Base-by-base conservation (phyloP, 2,329 filamentous ascomycete genomes). In the Pseudogymnoascus verrucosus region DNA sequence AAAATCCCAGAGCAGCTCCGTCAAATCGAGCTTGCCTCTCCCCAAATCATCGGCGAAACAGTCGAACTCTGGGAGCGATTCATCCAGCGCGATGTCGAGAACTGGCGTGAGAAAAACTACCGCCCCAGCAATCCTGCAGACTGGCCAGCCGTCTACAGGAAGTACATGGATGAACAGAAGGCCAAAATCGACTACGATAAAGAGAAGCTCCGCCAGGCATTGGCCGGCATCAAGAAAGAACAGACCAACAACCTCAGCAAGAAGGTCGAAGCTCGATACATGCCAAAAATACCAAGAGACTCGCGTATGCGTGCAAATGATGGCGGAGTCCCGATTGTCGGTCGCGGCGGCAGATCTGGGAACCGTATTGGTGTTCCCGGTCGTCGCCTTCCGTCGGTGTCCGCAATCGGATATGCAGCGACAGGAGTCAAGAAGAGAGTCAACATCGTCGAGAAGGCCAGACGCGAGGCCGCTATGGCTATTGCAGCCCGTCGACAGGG, bases 71-170 rank as follows among this genome's bases (percentile, higher is more conserved):
- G 93, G 93, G 76, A 85, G 44, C 82, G 84, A 28, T 84, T 97
- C 71, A 95, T 98, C 74, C 83, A 84, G 61, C 84, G 86, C 59
- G 87, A 96, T 70, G 90, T 96, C 66, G 78, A 84, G 63, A 88
- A 86, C 74, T 76, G 77, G 67, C 79, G 86, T 44, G 77, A 78
- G 54, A 85, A 89, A 71, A 83, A 84, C 26, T 84, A 87, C 68
- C 78, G 84, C 23, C 89, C 90, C 0, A 80, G 81, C 63, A 82
- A 90, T 66, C 84, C 88, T 0, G 79, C 79, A 37, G 86, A 85
- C 65, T 97, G 92, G 92, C 85, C 88, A 72, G 85, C 88, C 63
- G 81, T 96, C 12, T 97, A 96, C 77, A 78, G 82, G 67, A 85
- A 86, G 67, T 87, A 93, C 71, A 81, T 84, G 67, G 79, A 78